A percentile compares a stretch with the other conserved stretches of the same genome.
Conservation (phyloP, 352 stramenopile genomes). For the Globisporangium carolinianum region DNA sequence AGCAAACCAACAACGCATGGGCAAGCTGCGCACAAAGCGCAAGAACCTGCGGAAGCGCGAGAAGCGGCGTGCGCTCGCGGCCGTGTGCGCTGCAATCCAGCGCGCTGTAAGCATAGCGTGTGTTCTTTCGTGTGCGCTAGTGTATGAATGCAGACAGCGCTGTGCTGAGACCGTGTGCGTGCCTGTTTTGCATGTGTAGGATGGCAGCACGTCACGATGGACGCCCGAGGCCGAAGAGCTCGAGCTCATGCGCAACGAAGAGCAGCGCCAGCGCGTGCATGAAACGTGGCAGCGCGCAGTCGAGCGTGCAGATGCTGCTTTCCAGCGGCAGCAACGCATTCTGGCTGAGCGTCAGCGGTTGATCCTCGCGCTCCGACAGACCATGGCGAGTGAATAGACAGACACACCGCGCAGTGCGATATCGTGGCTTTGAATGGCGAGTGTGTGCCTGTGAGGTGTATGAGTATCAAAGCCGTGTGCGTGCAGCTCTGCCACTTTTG, state of each 20-base stretch:
- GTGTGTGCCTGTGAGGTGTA: too few species aligned
- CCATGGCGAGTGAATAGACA: conserved; percentile 34
- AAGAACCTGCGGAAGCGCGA: conserved; percentile 81
- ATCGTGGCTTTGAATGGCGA: too few species aligned
- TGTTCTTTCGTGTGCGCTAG: neutral
- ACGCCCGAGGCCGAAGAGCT: conserved; percentile 39
- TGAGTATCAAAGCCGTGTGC: too few species aligned
- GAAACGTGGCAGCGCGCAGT: conserved; percentile 46
- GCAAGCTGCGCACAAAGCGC: conserved; percentile 38
- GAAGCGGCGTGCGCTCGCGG: conserved; percentile 55
- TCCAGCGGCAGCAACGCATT: conserved; percentile 42
- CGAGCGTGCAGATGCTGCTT: conserved; percentile 21
- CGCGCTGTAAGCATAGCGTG: conserved; percentile 21
- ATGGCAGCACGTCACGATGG: conserved; percentile 5
- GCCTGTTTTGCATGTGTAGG: neutral
- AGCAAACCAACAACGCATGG: neutral
- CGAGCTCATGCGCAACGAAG: conserved; percentile 50
- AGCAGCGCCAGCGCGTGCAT: conserved; percentile 45
- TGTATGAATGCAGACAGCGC: neutral
- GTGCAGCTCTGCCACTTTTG: too few species aligned
- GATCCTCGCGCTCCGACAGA: conserved; percentile 51
- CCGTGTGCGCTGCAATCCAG: conserved; percentile 42
- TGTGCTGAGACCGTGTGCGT: neutral
- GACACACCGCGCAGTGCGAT: too few species aligned
- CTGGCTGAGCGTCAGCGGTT: conserved; percentile 42